Conservation (phyloP, 2,329 filamentous ascomycete genomes). For the Cadophora luteo-olivacea region DNA sequence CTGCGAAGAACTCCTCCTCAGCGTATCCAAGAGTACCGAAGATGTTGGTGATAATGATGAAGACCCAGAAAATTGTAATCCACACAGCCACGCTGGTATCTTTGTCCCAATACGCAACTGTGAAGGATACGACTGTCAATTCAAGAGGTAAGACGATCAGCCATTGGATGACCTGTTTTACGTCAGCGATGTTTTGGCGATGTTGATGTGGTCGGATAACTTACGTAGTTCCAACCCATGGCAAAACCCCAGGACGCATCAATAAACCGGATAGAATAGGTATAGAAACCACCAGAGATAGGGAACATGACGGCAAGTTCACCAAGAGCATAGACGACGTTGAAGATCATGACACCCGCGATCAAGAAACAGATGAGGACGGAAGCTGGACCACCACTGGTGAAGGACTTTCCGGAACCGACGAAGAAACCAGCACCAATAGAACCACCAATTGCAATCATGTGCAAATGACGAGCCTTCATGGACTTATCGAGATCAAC, state of each 20-base stretch:
- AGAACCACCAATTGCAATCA: constrained; percentile 62
- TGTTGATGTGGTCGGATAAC: not conserved
- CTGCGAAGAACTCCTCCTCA: constrained; percentile 61
- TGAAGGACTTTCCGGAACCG: constrained; percentile 16
- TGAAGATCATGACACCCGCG: constrained; percentile 21
- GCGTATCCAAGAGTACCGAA: constrained; percentile 62
- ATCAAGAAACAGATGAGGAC: constrained; percentile 21
- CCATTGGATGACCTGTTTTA: constrained; percentile 48
- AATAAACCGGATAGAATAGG: constrained; percentile 22
- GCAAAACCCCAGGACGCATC: constrained; percentile 22
- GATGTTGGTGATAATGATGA: constrained; percentile 58
- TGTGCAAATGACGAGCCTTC: constrained; percentile 58
- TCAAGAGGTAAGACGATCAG: constrained; percentile 58
- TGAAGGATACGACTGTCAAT: constrained; percentile 59
- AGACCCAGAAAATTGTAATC: constrained; percentile 62
- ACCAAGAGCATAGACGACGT: constrained; percentile 21
- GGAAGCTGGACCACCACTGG: constrained; percentile 17
- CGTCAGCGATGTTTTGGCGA: not conserved
- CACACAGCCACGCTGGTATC: constrained; percentile 58
- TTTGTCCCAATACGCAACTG: constrained; percentile 58
- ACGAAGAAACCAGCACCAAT: constrained; percentile 26
- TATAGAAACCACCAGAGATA: constrained; percentile 22
- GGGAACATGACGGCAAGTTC: constrained; percentile 24
- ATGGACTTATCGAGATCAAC: constrained; percentile 36
- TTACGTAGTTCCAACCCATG: constrained; percentile 21